A percentile compares a stretch with the other conserved stretches of the same genome.
These are phyloP conservation scores for Solanum neorickii DNA, from an alignment of 257 asterid genomes.

Conservation along the genomic window DNA sequence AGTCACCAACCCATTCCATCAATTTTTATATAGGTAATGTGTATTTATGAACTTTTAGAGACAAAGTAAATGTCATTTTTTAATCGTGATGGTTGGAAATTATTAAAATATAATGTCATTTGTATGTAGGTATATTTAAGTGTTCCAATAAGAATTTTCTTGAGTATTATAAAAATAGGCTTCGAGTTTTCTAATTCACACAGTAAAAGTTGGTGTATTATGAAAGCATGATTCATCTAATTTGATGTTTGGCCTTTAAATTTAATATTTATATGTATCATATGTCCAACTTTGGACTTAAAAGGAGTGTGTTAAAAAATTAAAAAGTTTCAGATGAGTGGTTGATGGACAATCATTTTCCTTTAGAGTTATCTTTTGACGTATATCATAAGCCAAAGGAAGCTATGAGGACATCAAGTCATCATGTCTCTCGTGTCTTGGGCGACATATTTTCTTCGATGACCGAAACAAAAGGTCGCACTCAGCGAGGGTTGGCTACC, in stretches of 20 bases:
- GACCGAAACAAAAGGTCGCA: not conserved
- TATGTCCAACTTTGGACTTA: not conserved
- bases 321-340: no score
- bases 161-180: no score
- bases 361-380: not conserved
- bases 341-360: no score
- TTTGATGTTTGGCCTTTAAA: not conserved
- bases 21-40: not conserved
- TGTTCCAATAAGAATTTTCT: not conserved
- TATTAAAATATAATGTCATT: not conserved
- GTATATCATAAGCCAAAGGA: no score
- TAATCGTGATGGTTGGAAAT: not conserved
- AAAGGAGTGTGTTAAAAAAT: not conserved
- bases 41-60: not conserved
- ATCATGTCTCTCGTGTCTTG: not conserved
- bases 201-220: not conserved
- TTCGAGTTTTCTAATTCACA: not conserved
- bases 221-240: not conserved
- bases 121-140: not conserved
- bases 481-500: not conserved
- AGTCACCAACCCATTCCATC: not conserved
- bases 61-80: not conserved
- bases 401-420: no score
- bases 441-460: not conserved
- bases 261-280: no score